phyloP scores from a whole-genome alignment of 108 stramenopile genomes.

The Pseudonitzschia delicatissima region DNA sequence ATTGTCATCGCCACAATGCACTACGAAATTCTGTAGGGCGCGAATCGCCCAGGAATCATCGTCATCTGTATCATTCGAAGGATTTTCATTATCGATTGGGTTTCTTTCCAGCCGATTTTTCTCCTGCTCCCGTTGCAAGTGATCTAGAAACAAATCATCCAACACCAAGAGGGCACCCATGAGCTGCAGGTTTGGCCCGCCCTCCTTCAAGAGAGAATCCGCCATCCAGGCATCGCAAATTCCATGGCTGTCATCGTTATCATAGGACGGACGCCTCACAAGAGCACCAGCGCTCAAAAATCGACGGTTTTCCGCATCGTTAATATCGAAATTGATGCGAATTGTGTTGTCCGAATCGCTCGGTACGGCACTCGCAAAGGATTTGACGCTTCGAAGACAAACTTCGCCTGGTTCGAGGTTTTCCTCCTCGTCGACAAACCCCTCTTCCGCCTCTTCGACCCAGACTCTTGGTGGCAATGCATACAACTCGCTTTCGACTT shows the following conservation, averaged over 20 bases:
- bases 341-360: not conserved
- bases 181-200: conserved; percentile 35
- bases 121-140: conserved; percentile 15
- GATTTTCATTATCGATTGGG: no score
- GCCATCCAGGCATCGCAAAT: conserved; percentile 45
- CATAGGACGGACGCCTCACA: conserved; percentile 18
- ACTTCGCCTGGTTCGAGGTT: conserved; percentile 41
- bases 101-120: not conserved
- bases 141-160: conserved; percentile 30
- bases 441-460: conserved; percentile 41
- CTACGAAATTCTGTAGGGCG: conserved; percentile 15
- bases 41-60: not conserved
- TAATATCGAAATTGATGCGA: not conserved
- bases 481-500: no score
- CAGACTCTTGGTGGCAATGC: conserved; percentile 18
- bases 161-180: conserved; percentile 28
- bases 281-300: conserved; percentile 40
- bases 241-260: not conserved
- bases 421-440: conserved; percentile 40
- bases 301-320: not conserved
- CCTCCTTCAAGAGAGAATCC: conserved; percentile 31
- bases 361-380: conserved; percentile 17
- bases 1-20: conserved; percentile 23
- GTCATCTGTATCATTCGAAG: no score
- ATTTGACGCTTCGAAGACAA: conserved; percentile 33